Evolutionary conservation across 2,329 filamentous ascomycete genomes (phyloP), one percentile per base, ranked within the genome.

Genomic region (Paecilomyces sp.): DNA sequence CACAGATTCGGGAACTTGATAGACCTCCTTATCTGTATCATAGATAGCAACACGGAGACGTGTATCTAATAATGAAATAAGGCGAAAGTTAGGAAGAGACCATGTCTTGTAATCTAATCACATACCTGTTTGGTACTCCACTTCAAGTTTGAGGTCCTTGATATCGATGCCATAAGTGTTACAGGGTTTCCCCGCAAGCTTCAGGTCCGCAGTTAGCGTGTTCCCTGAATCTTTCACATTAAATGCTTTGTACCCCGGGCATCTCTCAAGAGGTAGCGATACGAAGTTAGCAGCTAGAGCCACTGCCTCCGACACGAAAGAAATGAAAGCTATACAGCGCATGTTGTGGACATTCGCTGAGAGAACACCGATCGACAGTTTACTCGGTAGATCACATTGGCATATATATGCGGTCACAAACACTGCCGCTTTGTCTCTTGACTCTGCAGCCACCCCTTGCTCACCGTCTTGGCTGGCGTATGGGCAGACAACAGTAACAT

Each of bases 31-130:
- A n/a, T 78, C 83, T 5, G 82, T 80, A 71, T 93, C 90, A 63
- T 87, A 85, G 59, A 92, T 90, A 67, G 88, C 83, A 68, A 92
- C 85, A 68, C 91, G 89, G 3, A 92, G 81, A n/a, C 88, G 86
- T 24, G 82, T 79, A 53, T 85, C 86, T 88, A 59, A 33, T 12
- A 54, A 60, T 41, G 53, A 47, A 13, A 15, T 50, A n/a, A 57
- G 6, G 2, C 31, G 18, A 11, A 24, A 24, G 18, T 11, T 22
- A 7, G 28, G 4, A 3, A 56, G 55, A 41, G 54, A 25, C 51
- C 50, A n/a, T n/a, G 6, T 56, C 56, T 54, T 22, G 57, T 18
- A 47, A 47, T 47, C 30, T 36, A 58, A 51, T 53, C 8, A 55
- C 69, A 65, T 69, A 86, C 85, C 77, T 41, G 80, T 83, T 67